Evolutionary conservation across 352 stramenopile genomes (phyloP).

Genomic region (Globisporangium nodosum): DNA sequence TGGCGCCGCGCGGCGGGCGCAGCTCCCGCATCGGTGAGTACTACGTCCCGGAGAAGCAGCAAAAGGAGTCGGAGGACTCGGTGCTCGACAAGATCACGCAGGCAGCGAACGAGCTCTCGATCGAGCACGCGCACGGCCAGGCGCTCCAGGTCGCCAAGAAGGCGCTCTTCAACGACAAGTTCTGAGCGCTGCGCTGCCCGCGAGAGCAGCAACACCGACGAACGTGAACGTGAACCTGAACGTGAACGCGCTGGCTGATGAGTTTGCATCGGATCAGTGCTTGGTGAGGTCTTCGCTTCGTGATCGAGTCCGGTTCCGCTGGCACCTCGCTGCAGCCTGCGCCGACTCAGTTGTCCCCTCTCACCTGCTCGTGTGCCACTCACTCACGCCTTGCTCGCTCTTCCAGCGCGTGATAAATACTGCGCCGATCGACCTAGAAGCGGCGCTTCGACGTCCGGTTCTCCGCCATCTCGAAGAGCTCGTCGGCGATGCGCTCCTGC

Average conservation of each 20-base stretch:
- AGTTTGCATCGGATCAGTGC: not conserved
- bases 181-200: slow-evolving; percentile 15
- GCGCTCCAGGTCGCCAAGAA: slow-evolving; percentile 82
- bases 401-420: slow-evolving; percentile 4
- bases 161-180: slow-evolving; percentile 80
- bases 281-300: not conserved
- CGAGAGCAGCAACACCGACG: not conserved
- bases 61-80: slow-evolving; percentile 70
- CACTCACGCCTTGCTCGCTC: not conserved
- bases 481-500: slow-evolving; percentile 80
- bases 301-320: not conserved
- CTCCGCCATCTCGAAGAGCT: slow-evolving; percentile 79
- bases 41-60: slow-evolving; percentile 82
- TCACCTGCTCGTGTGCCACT: not conserved
- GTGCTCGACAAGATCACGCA: slow-evolving; percentile 85
- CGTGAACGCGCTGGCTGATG: not conserved
- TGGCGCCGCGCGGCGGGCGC: slow-evolving; percentile 46
- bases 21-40: slow-evolving; percentile 79
- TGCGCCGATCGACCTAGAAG: slow-evolving; percentile 24
- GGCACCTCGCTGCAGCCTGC: not conserved
- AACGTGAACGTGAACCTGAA: not conserved
- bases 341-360: no score
- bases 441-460: slow-evolving; percentile 39
- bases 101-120: slow-evolving; percentile 80
- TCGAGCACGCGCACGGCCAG: slow-evolving; percentile 79